A percentile compares a stretch with the other conserved stretches of the same genome.
These are phyloP conservation scores for Hypoxylon trugodes DNA, from an alignment of 495 filamentous ascomycete genomes.

Conservation along the genomic window DNA sequence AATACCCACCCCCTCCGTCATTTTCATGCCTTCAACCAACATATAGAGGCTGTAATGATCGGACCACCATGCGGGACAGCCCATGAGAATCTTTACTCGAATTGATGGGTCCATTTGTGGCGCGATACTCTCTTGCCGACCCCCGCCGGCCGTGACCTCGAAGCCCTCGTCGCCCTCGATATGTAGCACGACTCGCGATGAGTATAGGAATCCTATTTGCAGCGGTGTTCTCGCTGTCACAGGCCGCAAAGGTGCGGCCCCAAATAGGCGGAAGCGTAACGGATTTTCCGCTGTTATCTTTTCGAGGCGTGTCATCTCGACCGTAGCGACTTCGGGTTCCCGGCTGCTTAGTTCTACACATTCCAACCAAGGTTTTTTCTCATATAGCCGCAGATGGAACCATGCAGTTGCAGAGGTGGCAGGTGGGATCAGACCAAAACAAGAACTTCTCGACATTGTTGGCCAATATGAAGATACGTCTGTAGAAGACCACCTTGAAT, in stretches of 20 bases:
- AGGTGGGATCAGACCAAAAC: conserved; percentile 29
- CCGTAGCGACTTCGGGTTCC: conserved; percentile 26
- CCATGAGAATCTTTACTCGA: conserved; percentile 62
- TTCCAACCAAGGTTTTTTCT: too few relatives aligned
- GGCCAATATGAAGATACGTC: conserved; percentile 55
- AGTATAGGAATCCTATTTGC: neutral
- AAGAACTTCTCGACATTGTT: conserved; percentile 58
- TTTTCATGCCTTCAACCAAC: conserved; percentile 26
- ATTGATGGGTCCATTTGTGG: conserved; percentile 62
- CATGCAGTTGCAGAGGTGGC: conserved; percentile 10
- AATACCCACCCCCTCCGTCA: conserved; percentile 15
- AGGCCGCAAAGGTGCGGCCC: neutral
- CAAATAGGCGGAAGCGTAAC: conserved; percentile 16
- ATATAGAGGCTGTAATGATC: conserved; percentile 51
- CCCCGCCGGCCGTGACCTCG: conserved; percentile 45
- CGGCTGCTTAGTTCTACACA: conserved; percentile 25
- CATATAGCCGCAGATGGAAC: conserved; percentile 30
- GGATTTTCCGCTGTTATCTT: neutral
- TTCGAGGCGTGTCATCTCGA: conserved; percentile 19
- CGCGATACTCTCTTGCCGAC: conserved; percentile 54
- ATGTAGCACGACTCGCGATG: conserved; percentile 24
- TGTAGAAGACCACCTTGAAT: conserved; percentile 56
- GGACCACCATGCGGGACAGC: conserved; percentile 57
- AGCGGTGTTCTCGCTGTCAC: conserved; percentile 6
- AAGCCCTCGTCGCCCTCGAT: conserved; percentile 5